Percentiles rank a stretch among this genome's conserved stretches.
Conservation (phyloP, 495 filamentous ascomycete genomes). For the Aspergillus taichungensis region DNA sequence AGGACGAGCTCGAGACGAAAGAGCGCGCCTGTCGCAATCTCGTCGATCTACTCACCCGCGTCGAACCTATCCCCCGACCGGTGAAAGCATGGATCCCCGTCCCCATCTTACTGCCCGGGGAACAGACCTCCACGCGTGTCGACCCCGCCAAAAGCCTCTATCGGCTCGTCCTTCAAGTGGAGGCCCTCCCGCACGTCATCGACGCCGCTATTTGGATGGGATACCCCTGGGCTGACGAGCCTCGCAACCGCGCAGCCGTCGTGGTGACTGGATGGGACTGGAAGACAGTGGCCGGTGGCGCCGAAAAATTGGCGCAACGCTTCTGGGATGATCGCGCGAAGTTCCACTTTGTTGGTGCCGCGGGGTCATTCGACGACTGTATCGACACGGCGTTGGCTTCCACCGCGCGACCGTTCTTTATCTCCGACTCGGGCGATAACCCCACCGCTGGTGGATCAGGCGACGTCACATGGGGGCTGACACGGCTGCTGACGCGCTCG, state of each 20-base stretch:
- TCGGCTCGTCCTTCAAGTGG: constrained; percentile 36
- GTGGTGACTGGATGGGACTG: constrained; percentile 46
- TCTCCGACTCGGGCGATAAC: constrained; percentile 52
- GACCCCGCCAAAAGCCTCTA: constrained; percentile 49
- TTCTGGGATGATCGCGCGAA: constrained; percentile 43
- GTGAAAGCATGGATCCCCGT: constrained; percentile 50
- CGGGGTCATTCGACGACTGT: constrained; percentile 41
- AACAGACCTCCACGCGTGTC: constrained; percentile 49
- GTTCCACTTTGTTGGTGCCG: constrained; percentile 47
- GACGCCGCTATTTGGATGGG: constrained; percentile 53
- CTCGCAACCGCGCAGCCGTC: constrained; percentile 43
- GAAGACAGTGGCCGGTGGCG: constrained; percentile 23
- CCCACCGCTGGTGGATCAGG: constrained; percentile 49
- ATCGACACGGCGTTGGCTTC: constrained; percentile 39
- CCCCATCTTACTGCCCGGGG: constrained; percentile 46
- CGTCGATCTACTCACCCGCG: constrained; percentile 25
- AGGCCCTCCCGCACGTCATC: constrained; percentile 30
- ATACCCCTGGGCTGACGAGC: constrained; percentile 53
- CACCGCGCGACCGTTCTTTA: constrained; percentile 42
- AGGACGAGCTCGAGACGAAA: constrained; percentile 43
- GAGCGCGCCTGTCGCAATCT: constrained; percentile 47
- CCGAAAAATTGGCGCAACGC: constrained; percentile 35
- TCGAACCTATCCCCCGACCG: constrained; percentile 15
- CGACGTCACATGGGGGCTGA: constrained; percentile 47
- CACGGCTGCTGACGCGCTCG: constrained; percentile 34